These are phyloP conservation scores for Boletellus sp. DNA, from an alignment of 768 basidiomycete species.

Conservation along the genomic window DNA sequence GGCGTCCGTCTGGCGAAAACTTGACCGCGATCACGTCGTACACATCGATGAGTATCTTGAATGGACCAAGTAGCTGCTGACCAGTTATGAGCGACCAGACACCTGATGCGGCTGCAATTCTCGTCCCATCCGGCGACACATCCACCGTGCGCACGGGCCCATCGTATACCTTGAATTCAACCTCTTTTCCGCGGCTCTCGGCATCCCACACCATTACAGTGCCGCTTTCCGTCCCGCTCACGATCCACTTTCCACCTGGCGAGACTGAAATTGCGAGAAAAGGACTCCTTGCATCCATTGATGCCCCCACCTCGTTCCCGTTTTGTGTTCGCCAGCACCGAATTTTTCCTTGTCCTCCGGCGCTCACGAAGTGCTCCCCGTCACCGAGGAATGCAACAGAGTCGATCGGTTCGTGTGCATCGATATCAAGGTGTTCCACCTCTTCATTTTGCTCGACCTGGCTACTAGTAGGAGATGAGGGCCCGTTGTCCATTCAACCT, in stretches of 20 bases:
- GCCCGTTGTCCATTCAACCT: too few relatives aligned
- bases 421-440: too few relatives aligned
- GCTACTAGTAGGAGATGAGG: too few relatives aligned
- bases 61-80: background rate
- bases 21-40: background rate
- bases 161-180: background rate
- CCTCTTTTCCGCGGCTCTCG: background rate
- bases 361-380: background rate
- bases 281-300: background rate
- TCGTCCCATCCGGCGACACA: background rate
- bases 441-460: too few relatives aligned
- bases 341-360: background rate
- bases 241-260: background rate
- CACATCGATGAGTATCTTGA: too few relatives aligned
- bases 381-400: background rate
- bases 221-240: background rate
- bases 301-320: background rate
- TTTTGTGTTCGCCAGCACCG: background rate
- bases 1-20: constrained; percentile 2
- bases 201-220: background rate
- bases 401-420: too few relatives aligned
- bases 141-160: background rate
- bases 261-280: background rate
- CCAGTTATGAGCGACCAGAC: constrained; percentile 2
- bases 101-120: background rate